Base-by-base conservation (phyloP, 2,329 filamentous ascomycete genomes). In the Graphilbum ipis-grandicollis region DNA sequence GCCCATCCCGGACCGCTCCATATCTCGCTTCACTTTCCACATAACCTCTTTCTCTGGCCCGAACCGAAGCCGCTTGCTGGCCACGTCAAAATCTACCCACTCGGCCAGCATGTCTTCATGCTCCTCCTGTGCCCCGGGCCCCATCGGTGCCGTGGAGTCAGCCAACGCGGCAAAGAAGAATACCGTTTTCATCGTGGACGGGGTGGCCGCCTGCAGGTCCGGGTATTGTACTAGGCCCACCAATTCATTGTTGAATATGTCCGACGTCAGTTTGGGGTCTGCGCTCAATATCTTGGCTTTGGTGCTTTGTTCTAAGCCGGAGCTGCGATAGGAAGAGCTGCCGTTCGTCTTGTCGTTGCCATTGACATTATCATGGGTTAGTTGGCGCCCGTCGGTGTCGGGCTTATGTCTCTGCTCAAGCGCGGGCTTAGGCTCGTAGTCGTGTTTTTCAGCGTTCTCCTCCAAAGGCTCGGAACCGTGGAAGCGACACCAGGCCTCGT, bases 111-210 rank as follows among this genome's bases (percentile, higher is more conserved):
- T 23, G n/a, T 42, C 39, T 17, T 45, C 43, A 25, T 45, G 42
- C 9, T 41, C 43, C 18, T 45, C 43, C 28, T 39, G 42, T 3
- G 42, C 43, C 7, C 43, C 42, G 1, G 23, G 19, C 6, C 40
- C 42, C 37, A 45, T 37, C 1, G 43, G 37, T 7, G 36, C 29
- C 1, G 39, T 33, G 12, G 42, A 44, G 23, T 43, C 40, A 6
- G 42, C 43, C 8, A 12, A 13, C 2, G 58, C 59, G 3, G 55
- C 56, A 37, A 51, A 62, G 47, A 53, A 62, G 43, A 56, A 60
- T 3, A 59, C 52, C 10, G 54, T 50, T 49, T 62, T 62, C 36
- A 53, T 47, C 7, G 55, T 52, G 4, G 46, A 39, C 1, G 51
- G 50, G 10, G 46, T 48, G 3, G 46, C 44, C 0, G 53, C 54